Evolutionary conservation across 371 early-diverging fungal species (phyloP), one percentile per base, ranked within the genome.

Genomic region (Apophysomyces trapeziformis): DNA sequence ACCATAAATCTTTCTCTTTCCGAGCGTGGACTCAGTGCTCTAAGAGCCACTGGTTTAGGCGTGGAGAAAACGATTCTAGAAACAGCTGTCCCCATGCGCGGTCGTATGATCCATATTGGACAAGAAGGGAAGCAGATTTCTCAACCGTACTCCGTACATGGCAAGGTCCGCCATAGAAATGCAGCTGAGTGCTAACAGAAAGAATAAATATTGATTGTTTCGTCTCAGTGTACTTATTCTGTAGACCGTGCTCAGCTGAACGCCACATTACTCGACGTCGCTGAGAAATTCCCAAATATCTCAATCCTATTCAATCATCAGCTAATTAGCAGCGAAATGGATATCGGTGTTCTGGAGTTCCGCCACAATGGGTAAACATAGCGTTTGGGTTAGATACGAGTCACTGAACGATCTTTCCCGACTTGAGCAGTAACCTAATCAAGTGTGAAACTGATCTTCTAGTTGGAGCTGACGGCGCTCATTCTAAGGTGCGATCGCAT

Each of bases 1-100:
- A 94, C 96, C 8, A 97, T 99, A 75, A 99, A 99, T 68, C 75
- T 99, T 73, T 97, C 99, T 2, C 84, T 99, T 4, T 96, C 96
- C 0, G 86, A 85, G 64, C 90, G 99, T 62, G 99, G 98, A 0
- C 72, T 97, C 41, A 85, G 91, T 12, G 96, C 96, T 13, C 78
- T 99, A 66, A 75, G 87, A 66, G 86, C 78, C 8, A 88, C 91
- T 21, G 90, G 90, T 0, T 78, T 90, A 8, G 85, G 68, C 5
- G 65, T 95, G 14, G 92, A 91, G 26, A 71, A 86, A 14, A 73
- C 75, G 4, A 89, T 96, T 47, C 65, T 94, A 65, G 75, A 85
- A 16, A 82, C 85, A 2, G 87, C 90, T 37, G 87, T 97, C 7
- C 99, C 98, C 1, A 96, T 99, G 97, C 87, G 85, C 43, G 97